Base-by-base conservation (phyloP, 129 eudicot genomes). In the Chrysanthemum lavandulifolium region DNA sequence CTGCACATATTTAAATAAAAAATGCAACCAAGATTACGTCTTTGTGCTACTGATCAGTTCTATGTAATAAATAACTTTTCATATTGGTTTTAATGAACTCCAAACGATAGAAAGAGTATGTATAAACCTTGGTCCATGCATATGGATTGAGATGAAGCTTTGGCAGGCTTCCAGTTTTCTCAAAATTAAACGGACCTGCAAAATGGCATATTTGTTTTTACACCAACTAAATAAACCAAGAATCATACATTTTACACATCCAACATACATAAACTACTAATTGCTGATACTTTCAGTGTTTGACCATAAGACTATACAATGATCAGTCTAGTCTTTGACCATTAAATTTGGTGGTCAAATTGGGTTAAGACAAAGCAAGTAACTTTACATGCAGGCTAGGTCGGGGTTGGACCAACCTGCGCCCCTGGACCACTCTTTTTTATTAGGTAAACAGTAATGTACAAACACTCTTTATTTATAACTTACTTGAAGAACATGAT, bases 101-200 rank as follows among this genome's bases (percentile, higher is more conserved):
- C 13, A 53, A 54, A 63, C 18, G 43, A 78, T 40, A 40, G 10
- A 40, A 7, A 8, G 15, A 13, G 14, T 6, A 65, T n/a, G 47
- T 65, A 65, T 55, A 72, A 65, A 91, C 97, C 97, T 91, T 91
- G 81, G 87, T 71, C 97, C 97, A 91, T 79, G 91, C 73, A 75
- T 86, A 83, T n/a, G 97, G 96, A 81, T 91, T 91, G 76, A 84
- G 89, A 83, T 88, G 96, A 73, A 91, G 83, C 67, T 82, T 83
- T 13, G 97, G 97, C 69, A 86, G 61, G 83, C 89, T 78, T 67
- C 80, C 86, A 2, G 88, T 67, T 78, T 84, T 76, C 71, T 86
- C 96, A 72, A 91, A 91, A 83, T 86, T 91, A 80, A 91, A 91
- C 6, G 97, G 97, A 74, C 97, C 97, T 91, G 89, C 76, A 59